phyloP scores from a whole-genome alignment of 1,139 yeast genomes.

The Debaryomyces psychrophilus region DNA sequence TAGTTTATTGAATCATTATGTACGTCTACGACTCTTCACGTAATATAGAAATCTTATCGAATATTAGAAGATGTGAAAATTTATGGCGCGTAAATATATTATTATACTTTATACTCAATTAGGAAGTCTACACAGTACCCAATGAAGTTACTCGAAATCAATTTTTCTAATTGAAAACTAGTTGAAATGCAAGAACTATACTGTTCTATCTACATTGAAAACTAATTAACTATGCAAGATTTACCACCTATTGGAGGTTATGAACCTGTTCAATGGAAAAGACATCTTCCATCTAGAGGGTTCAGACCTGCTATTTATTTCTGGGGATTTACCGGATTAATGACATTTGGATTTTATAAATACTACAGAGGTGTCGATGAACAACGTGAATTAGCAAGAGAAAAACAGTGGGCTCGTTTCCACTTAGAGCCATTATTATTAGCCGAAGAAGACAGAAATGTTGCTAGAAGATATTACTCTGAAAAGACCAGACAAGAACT shows the following conservation, averaged over 20 bases:
- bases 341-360: slow-evolving; percentile 74
- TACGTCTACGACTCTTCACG: slow-evolving; percentile 9
- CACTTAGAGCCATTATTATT: slow-evolving; percentile 72
- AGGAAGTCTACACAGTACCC: slow-evolving; percentile 20
- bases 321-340: slow-evolving; percentile 62
- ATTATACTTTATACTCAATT: slow-evolving; percentile 14
- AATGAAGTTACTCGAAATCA: slow-evolving; percentile 18
- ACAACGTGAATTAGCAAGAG: slow-evolving; percentile 75
- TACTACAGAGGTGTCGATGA: slow-evolving; percentile 72
- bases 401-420: slow-evolving; percentile 77
- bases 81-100: neutral
- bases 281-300: slow-evolving; percentile 84
- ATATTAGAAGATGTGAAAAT: neutral
- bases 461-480: slow-evolving; percentile 71
- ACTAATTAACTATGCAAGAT: slow-evolving; percentile 58
- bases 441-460: slow-evolving; percentile 83
- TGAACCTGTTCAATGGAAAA: slow-evolving; percentile 86
- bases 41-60: slow-evolving; percentile 3
- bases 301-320: slow-evolving; percentile 77
- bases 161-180: slow-evolving; percentile 8
- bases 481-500: slow-evolving; percentile 69
- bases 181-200: neutral
- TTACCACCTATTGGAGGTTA: slow-evolving; percentile 89
- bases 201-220: neutral
- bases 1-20: slow-evolving; percentile 7